Base-by-base conservation (phyloP, 139 green algal genomes). In the Trebouxia sp. region DNA sequence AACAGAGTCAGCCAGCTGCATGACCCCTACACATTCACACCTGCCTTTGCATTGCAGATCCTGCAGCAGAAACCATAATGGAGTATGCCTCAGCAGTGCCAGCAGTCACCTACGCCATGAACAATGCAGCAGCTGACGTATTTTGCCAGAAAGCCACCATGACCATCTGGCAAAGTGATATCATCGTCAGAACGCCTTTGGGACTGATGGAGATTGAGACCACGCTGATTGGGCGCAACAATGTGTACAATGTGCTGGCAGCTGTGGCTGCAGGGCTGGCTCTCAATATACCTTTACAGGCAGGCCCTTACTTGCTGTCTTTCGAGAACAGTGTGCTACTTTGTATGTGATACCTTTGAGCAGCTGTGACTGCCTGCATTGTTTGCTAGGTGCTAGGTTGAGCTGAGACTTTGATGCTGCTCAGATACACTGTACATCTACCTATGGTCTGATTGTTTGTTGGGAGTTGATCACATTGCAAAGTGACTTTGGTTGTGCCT, bases 221-320 rank as follows among this genome's bases (percentile, higher is more conserved):
- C 11, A 84, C 87, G 15, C 82, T 98, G 39, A 77, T 98, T 32
- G 95, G 97, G 62, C 82, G 89, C 22, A 83, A 90, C 76, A 98
- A 98, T 74, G 90, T 96, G 20, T 92, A 87, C 87, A 98, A 99
- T 85, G 88, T 99, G 11, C 83, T 98, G 38, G 96, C 94, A 17
- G 94, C 97, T 10, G 94, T 98, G 37, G 94, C 94, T 0, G 88
- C 88, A 15, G 95, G 93, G 22, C 62, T 98, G 0, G 91, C 94
- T 26, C 67, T 95, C 45, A 92, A 89, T 26, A 70, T 81, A 5
- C 39, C 69, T 17, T 56, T 85, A 45, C 74, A 80, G 62, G 72
- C n/a, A n/a, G 41, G 78, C 32, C n/a, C 7, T 85, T 83, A 0
- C 11, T 24, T 47, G 32, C 66, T 47, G 24, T 20, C 10, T n/a